Evolutionary conservation across 192 early-diverging fungal genomes (phyloP).

Genomic region (Gryganskiella cystojenkinii): DNA sequence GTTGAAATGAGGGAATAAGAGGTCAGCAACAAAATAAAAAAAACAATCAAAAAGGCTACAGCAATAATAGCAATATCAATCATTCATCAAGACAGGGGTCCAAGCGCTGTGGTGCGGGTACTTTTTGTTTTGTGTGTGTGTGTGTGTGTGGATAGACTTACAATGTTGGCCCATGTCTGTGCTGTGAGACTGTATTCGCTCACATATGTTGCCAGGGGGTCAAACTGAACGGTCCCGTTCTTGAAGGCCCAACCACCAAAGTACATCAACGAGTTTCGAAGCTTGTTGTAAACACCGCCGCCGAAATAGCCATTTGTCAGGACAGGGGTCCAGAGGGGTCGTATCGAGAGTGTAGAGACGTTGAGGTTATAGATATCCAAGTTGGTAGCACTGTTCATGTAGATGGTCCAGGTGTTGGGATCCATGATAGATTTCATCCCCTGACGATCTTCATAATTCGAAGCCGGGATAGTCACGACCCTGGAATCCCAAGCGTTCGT

Average conservation of each 20-base stretch:
- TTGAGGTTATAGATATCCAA: constrained; percentile 19
- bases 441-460: constrained; percentile 14
- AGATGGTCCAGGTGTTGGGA: constrained; percentile 8
- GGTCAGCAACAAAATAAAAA: constrained; percentile 2
- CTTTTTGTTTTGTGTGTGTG: too few relatives aligned
- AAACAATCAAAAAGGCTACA: not conserved
- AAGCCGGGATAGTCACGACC: not conserved
- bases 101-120: too few relatives aligned
- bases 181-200: constrained; percentile 18
- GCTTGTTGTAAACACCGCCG: constrained; percentile 8
- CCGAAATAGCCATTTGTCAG: constrained; percentile 20
- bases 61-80: not conserved
- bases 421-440: constrained; percentile 21
- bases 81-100: too few relatives aligned
- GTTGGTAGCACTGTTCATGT: constrained; percentile 9
- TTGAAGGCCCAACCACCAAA: constrained; percentile 21
- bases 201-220: constrained; percentile 13
- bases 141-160: too few relatives aligned
- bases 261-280: constrained; percentile 27
- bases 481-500: constrained; percentile 12
- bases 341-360: not conserved
- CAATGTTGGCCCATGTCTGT: constrained; percentile 33
- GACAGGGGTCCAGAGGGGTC: constrained; percentile 12
- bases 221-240: constrained; percentile 15
- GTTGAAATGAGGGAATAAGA: too few relatives aligned